Conservation (phyloP, 148 eudicot species). For the Rheum nobile region DNA sequence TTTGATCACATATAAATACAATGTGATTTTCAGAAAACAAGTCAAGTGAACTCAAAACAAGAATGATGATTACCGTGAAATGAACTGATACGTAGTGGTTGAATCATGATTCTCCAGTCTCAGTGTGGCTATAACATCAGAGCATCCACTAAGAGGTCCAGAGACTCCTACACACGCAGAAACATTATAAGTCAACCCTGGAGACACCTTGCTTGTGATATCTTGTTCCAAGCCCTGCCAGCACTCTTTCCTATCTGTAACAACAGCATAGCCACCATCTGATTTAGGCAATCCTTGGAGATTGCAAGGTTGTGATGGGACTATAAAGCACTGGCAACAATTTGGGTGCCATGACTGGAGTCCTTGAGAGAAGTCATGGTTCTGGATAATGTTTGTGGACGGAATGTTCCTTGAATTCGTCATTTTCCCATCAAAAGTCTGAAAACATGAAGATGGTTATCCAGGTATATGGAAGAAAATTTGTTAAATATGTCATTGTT, state of each 20-base stretch:
- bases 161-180: slow-evolving; percentile 58
- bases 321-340: slow-evolving; percentile 49
- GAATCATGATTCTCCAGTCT: slow-evolving; percentile 38
- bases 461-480: not conserved
- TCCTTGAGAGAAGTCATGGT: slow-evolving; percentile 74
- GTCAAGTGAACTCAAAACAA: not conserved
- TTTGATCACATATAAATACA: not conserved
- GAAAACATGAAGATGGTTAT: slow-evolving; percentile 10
- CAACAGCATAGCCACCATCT: slow-evolving; percentile 37
- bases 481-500: not conserved
- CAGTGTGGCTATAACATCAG: slow-evolving; percentile 56
- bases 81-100: slow-evolving; percentile 14
- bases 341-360: slow-evolving; percentile 72
- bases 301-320: slow-evolving; percentile 27
- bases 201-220: slow-evolving; percentile 50
- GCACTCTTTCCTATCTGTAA: slow-evolving; percentile 51
- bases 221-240: slow-evolving; percentile 99
- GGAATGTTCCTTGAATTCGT: slow-evolving; percentile 15
- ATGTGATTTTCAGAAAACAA: not conserved
- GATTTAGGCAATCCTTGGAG: slow-evolving; percentile 12
- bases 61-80: slow-evolving; percentile 4
- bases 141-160: slow-evolving; percentile 30
- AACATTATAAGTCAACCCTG: slow-evolving; percentile 43
- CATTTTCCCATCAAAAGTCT: slow-evolving; percentile 25
- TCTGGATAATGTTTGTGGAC: slow-evolving; percentile 41